Evolutionary conservation across 768 basidiomycete species (phyloP).

Genomic region (Collybiopsis confluens): DNA sequence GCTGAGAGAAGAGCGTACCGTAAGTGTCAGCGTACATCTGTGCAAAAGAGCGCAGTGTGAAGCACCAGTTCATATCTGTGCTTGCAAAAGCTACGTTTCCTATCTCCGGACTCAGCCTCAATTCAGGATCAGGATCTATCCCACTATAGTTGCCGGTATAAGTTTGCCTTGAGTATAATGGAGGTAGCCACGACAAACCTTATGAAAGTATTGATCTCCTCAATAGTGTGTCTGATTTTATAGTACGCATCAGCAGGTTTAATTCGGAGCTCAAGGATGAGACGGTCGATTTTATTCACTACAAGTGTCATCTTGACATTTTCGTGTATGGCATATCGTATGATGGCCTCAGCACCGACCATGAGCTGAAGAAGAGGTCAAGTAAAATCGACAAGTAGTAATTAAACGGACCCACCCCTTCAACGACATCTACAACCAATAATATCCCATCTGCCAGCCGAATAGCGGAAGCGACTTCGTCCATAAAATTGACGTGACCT

Average conservation of each 20-base stretch:
- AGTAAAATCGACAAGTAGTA: conserved; percentile 11
- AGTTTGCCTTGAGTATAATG: not conserved
- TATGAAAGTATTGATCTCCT: conserved; percentile 96
- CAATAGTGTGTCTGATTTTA: conserved; percentile 98
- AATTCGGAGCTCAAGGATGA: conserved; percentile 93
- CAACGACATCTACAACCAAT: conserved; percentile 96
- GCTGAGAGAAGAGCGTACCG: conserved; percentile 40
- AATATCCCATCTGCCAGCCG: conserved; percentile 88
- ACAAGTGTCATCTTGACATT: conserved; percentile 86
- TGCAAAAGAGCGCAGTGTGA: conserved; percentile 91
- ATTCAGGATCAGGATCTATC: conserved; percentile 84
- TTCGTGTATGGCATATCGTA: conserved; percentile 89
- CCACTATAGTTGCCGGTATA: conserved; percentile 33
- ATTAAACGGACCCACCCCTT: conserved; percentile 66
- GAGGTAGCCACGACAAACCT: conserved; percentile 42
- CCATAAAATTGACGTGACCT: conserved; percentile 98
- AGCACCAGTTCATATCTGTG: conserved; percentile 97
- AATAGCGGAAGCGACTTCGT: conserved; percentile 88
- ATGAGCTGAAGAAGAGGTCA: conserved; percentile 56
- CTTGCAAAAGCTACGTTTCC: conserved; percentile 98
- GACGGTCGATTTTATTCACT: conserved; percentile 96
- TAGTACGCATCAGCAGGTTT: conserved; percentile 97
- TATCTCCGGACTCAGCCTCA: conserved; percentile 87
- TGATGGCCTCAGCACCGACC: conserved; percentile 85
- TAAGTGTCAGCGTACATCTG: conserved; percentile 95